Conservation (phyloP, 805 yeast species). For the Metschnikowia lachancei region DNA sequence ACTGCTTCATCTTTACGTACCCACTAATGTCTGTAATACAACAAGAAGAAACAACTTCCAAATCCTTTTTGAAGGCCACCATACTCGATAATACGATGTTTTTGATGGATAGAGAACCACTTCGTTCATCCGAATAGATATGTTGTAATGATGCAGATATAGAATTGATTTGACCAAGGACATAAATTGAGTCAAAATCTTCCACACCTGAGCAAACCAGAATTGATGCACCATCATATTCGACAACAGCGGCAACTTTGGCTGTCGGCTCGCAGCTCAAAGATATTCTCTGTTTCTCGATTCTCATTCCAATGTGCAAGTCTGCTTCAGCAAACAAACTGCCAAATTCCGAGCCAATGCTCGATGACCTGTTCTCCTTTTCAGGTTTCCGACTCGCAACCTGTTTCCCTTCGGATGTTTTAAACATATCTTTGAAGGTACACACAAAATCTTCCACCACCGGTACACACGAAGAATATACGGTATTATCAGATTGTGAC, state of each 20-base stretch:
- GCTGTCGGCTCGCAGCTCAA: slow-evolving; percentile 94
- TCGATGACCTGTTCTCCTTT: neutral
- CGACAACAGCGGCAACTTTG: slow-evolving; percentile 81
- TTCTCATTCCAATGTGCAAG: slow-evolving; percentile 56
- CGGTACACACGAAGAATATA: slow-evolving; percentile 77
- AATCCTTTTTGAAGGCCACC: slow-evolving; percentile 40
- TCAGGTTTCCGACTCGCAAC: slow-evolving; percentile 1
- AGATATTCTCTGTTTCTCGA: slow-evolving; percentile 71
- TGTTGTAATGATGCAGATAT: slow-evolving; percentile 79
- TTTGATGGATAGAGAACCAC: slow-evolving; percentile 61
- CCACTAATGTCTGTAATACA: slow-evolving; percentile 54
- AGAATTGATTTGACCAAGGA: slow-evolving; percentile 45
- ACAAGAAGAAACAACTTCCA: slow-evolving; percentile 49
- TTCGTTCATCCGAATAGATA: slow-evolving; percentile 82
- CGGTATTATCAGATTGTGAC: slow-evolving; percentile 66
- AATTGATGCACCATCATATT: slow-evolving; percentile 64
- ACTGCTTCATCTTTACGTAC: slow-evolving; percentile 74
- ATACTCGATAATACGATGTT: slow-evolving; percentile 49
- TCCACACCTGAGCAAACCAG: slow-evolving; percentile 48
- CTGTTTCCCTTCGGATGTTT: slow-evolving; percentile 15
- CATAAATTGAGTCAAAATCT: slow-evolving; percentile 10
- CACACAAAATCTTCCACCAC: slow-evolving; percentile 58
- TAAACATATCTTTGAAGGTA: slow-evolving; percentile 49
- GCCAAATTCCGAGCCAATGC: slow-evolving; percentile 33
- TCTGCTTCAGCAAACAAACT: slow-evolving; percentile 53